These are phyloP conservation scores for Phaeophleospora eucalypticola DNA, from an alignment of 2,329 filamentous ascomycete species.

Conservation along the genomic window DNA sequence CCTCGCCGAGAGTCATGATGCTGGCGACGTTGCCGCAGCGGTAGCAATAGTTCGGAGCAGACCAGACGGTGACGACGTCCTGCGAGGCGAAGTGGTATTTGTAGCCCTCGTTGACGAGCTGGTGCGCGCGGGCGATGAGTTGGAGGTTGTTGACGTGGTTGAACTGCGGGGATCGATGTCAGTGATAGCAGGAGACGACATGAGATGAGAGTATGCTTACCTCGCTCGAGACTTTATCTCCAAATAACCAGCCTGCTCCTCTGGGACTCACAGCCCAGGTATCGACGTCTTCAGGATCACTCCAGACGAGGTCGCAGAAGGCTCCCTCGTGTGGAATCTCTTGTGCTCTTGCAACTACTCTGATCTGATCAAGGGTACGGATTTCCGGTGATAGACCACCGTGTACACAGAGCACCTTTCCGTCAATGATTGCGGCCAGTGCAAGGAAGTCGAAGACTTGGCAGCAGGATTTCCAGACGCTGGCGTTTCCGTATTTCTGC, in stretches of 20 bases:
- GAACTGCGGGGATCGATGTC: slow-evolving; percentile 45
- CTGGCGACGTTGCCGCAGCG: slow-evolving; percentile 83
- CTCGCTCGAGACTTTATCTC: slow-evolving; percentile 68
- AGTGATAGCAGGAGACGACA: slow-evolving; percentile 4
- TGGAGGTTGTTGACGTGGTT: slow-evolving; percentile 71
- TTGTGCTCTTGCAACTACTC: slow-evolving; percentile 68
- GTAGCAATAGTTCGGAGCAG: slow-evolving; percentile 53
- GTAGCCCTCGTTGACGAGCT: slow-evolving; percentile 73
- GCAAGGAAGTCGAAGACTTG: slow-evolving; percentile 76
- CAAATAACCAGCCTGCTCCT: slow-evolving; percentile 65
- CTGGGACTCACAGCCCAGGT: slow-evolving; percentile 64
- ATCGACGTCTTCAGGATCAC: slow-evolving; percentile 65
- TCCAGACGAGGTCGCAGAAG: slow-evolving; percentile 74
- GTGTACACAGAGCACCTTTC: slow-evolving; percentile 69
- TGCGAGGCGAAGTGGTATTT: slow-evolving; percentile 94
- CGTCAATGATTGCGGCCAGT: slow-evolving; percentile 68
- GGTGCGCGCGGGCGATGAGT: slow-evolving; percentile 68
- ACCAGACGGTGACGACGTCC: slow-evolving; percentile 81
- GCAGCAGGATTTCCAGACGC: slow-evolving; percentile 75
- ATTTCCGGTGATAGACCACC: slow-evolving; percentile 70
- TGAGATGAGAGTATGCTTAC: slow-evolving; percentile 26
- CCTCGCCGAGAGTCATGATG: slow-evolving; percentile 85
- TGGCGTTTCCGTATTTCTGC: slow-evolving; percentile 72
- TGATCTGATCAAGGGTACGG: slow-evolving; percentile 69
- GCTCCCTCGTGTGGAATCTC: slow-evolving; percentile 74